Conservation (phyloP, 2,329 filamentous ascomycete species). For the Arthrobotrys iridis region DNA sequence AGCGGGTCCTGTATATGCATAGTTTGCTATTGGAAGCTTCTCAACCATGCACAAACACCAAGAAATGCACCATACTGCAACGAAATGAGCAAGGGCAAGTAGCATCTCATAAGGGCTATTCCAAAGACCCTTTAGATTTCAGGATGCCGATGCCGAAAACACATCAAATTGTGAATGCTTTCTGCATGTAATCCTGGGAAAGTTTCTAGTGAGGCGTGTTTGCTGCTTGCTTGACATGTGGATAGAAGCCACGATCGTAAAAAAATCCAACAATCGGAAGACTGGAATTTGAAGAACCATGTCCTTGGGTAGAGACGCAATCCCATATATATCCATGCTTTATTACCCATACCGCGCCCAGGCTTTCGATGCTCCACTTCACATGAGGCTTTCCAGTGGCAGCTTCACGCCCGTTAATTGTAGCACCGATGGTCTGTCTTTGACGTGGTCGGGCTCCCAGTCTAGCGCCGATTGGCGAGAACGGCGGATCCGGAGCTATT, state of each 20-base stretch:
- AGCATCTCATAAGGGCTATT: conserved; percentile 21
- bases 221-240: not conserved
- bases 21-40: conserved; percentile 15
- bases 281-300: not conserved
- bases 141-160: not conserved
- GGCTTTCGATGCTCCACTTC: not conserved
- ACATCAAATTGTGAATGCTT: not conserved
- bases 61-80: conserved; percentile 4
- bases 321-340: not conserved
- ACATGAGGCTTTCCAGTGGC: not conserved
- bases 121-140: not conserved
- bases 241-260: not conserved
- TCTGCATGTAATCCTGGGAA: not conserved
- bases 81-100: conserved; percentile 8
- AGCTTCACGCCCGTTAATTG: not conserved
- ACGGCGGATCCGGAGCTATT: conserved; percentile 24
- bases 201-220: not conserved
- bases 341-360: not conserved
- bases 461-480: conserved; percentile 20
- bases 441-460: conserved; percentile 8
- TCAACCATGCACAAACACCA: not conserved
- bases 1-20: conserved; percentile 13
- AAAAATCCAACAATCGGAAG: conserved; percentile 1
- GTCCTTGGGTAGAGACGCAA: not conserved
- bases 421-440: not conserved